Evolutionary conservation across 345 rosid species (phyloP), one percentile per base, ranked within the genome.

Genomic region (Angophora floribunda): DNA sequence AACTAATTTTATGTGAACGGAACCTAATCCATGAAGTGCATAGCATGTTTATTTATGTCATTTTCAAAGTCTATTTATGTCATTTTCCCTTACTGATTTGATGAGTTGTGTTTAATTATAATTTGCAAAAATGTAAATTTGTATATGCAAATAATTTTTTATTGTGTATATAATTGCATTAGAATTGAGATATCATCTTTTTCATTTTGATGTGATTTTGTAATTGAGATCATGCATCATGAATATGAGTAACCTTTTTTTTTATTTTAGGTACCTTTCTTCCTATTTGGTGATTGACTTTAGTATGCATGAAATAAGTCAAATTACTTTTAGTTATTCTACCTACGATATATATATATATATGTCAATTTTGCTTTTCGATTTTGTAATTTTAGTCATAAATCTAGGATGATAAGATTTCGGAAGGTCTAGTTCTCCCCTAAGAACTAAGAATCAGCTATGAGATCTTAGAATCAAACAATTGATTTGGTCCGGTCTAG

Each of bases 1-100:
- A 36, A 36, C 4, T 36, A 36, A 36, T 4, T 36, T 36, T 36
- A 36, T 36, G 41, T 36, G 41, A 36, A 36, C 41, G 41, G 3
- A 36, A 36, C 41, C 41, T 36, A 36, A 36, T 36, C 41, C 41
- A 4, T 36, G 41, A 36, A 36, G 41, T 36, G 41, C 41, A 36
- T 4, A 36, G 2, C 41, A 36, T 36, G 2, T 36, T 36, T 36
- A 36, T 36, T 36, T 36, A 36, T 36, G 41, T 36, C 41, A 36
- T 36, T 36, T 36, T 36, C 41, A 36, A 36, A 36, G 41, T 36
- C 41, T 36, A 36, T 36, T 36, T 36, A 36, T 36, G 41, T 36
- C 41, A 36, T 61, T 28, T 0, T 0, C 67, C 5, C 26, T n/a
- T 1, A 1, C 28, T 9, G 21, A 4, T 55, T 55, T 55, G 61